A percentile compares a stretch with the other conserved stretches of the same genome.
Evolutionary conservation across 2,329 filamentous ascomycete genomes (phyloP).

Genomic region (Celoporthe dispersa): DNA sequence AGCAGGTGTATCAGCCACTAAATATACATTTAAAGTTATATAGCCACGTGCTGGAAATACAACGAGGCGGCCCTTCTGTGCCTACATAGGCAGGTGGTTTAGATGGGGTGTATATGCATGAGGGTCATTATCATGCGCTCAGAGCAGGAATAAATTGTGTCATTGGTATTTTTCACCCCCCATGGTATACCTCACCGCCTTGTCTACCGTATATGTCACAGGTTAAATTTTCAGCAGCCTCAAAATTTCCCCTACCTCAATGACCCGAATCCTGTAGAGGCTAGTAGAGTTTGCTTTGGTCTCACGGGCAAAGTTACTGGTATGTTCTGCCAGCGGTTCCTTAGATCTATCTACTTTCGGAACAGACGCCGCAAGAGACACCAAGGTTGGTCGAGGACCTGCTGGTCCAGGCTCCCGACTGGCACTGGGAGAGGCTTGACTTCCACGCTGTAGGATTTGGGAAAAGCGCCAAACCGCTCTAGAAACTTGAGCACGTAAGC

Average conservation of each 20-base stretch:
- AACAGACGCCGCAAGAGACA: neutral
- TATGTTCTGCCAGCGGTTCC: neutral
- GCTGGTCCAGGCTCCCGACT: neutral
- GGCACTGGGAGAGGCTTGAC: neutral
- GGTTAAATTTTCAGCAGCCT: neutral
- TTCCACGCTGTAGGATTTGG: neutral
- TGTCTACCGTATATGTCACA: neutral
- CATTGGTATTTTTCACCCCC: neutral
- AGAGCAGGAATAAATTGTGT: slow-evolving; percentile 6
- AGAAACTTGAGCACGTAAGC: neutral
- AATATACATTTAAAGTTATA: slow-evolving; percentile 15
- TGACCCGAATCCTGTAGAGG: neutral
- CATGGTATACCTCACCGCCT: neutral
- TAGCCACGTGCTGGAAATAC: slow-evolving; percentile 9
- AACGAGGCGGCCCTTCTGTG: slow-evolving; percentile 9
- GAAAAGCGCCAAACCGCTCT: neutral
- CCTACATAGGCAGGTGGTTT: slow-evolving; percentile 5
- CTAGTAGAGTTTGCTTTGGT: neutral
- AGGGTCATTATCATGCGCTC: neutral
- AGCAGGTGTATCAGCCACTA: neutral
- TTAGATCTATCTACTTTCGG: neutral
- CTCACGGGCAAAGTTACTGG: neutral
- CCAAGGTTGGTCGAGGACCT: neutral
- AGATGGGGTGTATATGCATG: neutral
- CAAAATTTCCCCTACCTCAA: neutral